Percentiles rank a stretch among this genome's conserved stretches.
Evolutionary conservation across 805 yeast genomes (phyloP).

Genomic region (Tetrapisispora fleetii): DNA sequence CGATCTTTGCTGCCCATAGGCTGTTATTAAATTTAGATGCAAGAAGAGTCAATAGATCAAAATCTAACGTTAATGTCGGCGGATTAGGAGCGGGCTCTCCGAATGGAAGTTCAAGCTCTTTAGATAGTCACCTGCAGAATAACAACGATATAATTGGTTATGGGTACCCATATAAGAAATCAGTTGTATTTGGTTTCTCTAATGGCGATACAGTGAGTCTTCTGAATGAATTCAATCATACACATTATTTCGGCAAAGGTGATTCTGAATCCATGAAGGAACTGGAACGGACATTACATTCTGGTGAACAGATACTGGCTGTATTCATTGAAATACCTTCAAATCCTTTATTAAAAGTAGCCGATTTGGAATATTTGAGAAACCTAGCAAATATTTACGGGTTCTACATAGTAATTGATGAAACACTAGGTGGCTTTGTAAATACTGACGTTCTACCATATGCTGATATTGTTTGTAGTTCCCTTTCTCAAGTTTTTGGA

Average conservation of each 20-base stretch:
- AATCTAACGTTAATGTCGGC: slow-evolving; percentile 7
- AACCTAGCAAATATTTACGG: slow-evolving; percentile 56
- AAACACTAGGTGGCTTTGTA: slow-evolving; percentile 84
- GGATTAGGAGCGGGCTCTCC: slow-evolving; percentile 4
- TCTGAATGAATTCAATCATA: slow-evolving; percentile 85
- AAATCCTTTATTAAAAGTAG: slow-evolving; percentile 83
- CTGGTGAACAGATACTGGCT: slow-evolving; percentile 61
- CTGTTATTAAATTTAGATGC: slow-evolving; percentile 33
- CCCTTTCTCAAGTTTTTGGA: slow-evolving; percentile 84
- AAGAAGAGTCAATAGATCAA: slow-evolving; percentile 26
- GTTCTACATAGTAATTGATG: slow-evolving; percentile 82
- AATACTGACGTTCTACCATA: slow-evolving; percentile 73
- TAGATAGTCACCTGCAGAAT: neutral
- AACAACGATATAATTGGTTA: slow-evolving; percentile 13
- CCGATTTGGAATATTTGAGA: slow-evolving; percentile 58
- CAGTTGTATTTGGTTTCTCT: slow-evolving; percentile 94
- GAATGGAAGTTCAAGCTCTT: neutral
- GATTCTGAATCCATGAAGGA: slow-evolving; percentile 54
- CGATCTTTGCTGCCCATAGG: slow-evolving; percentile 75
- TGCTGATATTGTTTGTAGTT: slow-evolving; percentile 79
- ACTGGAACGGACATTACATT: slow-evolving; percentile 49
- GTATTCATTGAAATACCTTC: slow-evolving; percentile 92
- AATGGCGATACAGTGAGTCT: slow-evolving; percentile 87
- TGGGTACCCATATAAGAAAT: slow-evolving; percentile 37
- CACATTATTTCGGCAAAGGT: slow-evolving; percentile 75